Conservation (phyloP, 2,329 filamentous ascomycete species). For the Colletotrichum caudatum region DNA sequence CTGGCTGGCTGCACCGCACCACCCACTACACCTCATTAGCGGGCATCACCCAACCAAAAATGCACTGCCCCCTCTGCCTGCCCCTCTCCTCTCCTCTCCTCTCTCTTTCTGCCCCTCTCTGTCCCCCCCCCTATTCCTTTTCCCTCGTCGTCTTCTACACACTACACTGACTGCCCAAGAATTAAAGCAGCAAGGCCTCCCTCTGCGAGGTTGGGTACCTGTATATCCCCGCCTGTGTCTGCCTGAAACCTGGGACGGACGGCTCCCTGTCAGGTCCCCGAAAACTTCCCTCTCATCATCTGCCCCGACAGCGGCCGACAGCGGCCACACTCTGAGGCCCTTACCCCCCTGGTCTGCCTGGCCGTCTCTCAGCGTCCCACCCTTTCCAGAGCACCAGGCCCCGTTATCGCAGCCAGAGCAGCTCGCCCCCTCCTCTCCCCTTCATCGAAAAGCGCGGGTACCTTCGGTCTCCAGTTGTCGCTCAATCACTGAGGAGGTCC, state of each 20-base stretch:
- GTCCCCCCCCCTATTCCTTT: neutral
- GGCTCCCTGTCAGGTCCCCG: conserved; percentile 4
- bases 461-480: conserved; percentile 6
- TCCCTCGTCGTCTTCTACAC: neutral
- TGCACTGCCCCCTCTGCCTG: conserved; percentile 7
- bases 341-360: conserved; percentile 28
- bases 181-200: conserved; percentile 36
- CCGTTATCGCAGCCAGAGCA: conserved; percentile 36
- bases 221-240: conserved; percentile 26
- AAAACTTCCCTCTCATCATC: conserved; percentile 11
- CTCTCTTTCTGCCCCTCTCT: neutral
- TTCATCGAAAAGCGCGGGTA: conserved; percentile 1
- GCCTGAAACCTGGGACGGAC: conserved; percentile 16
- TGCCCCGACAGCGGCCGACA: conserved; percentile 27
- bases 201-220: conserved; percentile 15
- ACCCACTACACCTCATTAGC: conserved; percentile 26
- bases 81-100: neutral
- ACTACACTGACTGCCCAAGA: neutral
- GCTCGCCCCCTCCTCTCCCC: neutral
- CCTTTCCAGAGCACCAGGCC: conserved; percentile 23
- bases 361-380: neutral
- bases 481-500: neutral
- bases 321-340: conserved; percentile 25
- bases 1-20: neutral
- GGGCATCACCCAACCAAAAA: conserved; percentile 3